Conservation (phyloP, 495 filamentous ascomycete genomes). For the Venustampulla echinocandica region DNA sequence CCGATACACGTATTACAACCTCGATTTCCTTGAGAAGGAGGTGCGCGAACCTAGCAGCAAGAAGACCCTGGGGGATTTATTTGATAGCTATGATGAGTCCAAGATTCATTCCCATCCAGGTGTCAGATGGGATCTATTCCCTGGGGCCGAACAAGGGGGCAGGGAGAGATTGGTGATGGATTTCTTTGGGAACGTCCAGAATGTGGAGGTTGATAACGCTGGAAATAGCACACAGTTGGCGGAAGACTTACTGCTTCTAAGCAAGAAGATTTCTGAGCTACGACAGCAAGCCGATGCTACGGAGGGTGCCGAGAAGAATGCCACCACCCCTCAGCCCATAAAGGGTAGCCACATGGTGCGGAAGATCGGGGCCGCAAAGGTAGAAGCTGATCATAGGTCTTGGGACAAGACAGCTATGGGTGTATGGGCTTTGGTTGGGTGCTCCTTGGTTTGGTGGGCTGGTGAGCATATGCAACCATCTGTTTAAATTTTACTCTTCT, state of each 20-base stretch:
- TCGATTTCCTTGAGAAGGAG: conserved; percentile 90
- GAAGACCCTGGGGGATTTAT: conserved; percentile 82
- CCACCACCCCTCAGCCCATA: conserved; percentile 26
- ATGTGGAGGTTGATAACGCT: conserved; percentile 72
- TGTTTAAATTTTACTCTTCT: background rate
- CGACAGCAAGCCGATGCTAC: conserved; percentile 40
- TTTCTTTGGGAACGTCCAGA: conserved; percentile 98
- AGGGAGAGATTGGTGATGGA: conserved; percentile 77
- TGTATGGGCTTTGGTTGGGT: conserved; percentile 54
- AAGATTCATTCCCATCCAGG: conserved; percentile 92
- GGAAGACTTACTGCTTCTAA: conserved; percentile 62
- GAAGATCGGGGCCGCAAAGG: conserved; percentile 46
- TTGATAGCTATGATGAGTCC: conserved; percentile 87
- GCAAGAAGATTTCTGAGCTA: conserved; percentile 51
- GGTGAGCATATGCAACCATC: conserved; percentile 39
- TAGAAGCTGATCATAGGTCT: conserved; percentile 54
- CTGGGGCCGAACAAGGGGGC: conserved; percentile 62
- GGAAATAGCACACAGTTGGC: conserved; percentile 42
- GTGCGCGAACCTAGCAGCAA: conserved; percentile 76
- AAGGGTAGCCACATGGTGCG: conserved; percentile 22
- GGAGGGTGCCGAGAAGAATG: conserved; percentile 29
- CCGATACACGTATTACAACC: conserved; percentile 96
- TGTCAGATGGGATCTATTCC: conserved; percentile 89
- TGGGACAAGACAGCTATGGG: conserved; percentile 65
- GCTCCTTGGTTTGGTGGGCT: conserved; percentile 57